Base-by-base conservation (phyloP, 2,329 filamentous ascomycete species). In the Pestalotiopsis fici region DNA sequence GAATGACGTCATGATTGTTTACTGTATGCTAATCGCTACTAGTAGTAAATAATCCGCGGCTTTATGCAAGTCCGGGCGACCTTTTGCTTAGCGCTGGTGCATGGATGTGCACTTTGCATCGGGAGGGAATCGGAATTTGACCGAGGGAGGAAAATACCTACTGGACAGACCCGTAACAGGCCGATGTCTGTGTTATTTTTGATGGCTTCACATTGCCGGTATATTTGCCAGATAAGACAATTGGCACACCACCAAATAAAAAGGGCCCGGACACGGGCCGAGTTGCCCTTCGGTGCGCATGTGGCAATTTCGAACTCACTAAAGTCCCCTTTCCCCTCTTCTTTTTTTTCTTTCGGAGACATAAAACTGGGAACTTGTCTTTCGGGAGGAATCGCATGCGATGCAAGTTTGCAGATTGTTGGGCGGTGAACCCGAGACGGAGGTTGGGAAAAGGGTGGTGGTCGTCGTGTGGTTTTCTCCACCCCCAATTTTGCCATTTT, bases 361-460 rank as follows among this genome's bases (percentile, higher is more conserved):
- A 43, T n/a, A n/a, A 43, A 43, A 43, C 37, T 43, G 37, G 37
- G 37, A 43, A 43, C 56, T 37, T 15, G 25, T n/a, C 18, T 27
- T 27, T 37, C 57, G 57, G 57, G 28, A 59, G 25, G 28, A 35
- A 27, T 31, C 57, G 57, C 15, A 59, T 31, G 55, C 55, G 55
- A 31, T 57, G 27, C 23, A n/a, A 27, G 31, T 25, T 31, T 57
- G 55, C 23, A 31, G 23, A 57, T 27, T 31, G 55, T 25, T 50
- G 25, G 39, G 35, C 60, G 60, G 39, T 43, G 60, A 43, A 63
- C n/a, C n/a, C 60, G 60, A 50, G 39, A 50, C 60, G 21, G 60
- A 50, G 27, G 31, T 39, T 28, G 27, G 31, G n/a, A 50, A n/a
- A n/a, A n/a, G n/a, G n/a, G n/a, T 50, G 9, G 43, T 18, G n/a